Base-by-base conservation (phyloP, 2,329 filamentous ascomycete genomes). In the Phaeosphaeria sp. region DNA sequence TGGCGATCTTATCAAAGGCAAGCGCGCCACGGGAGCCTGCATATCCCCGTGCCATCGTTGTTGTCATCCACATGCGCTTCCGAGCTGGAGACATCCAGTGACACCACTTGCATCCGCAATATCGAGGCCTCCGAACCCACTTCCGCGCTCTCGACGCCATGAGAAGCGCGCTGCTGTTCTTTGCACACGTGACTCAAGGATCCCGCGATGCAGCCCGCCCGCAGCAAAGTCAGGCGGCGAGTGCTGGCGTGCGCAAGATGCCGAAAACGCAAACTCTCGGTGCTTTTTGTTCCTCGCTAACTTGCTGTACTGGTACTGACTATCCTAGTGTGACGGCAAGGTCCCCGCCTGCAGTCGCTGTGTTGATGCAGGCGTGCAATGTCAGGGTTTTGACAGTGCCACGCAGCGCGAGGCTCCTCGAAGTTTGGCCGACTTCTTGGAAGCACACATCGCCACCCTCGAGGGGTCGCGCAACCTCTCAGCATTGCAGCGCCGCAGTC, bases 181-280 rank as follows among this genome's bases (percentile, higher is more conserved):
- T 39, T 53, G 59, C 52, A 61, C 56, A 60, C 57, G 52, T 59
- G 51, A 61, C 58, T 57, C 49, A 49, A 50, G 49, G 36, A 42
- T 51, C 59, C 43, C 58, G 59, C 59, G 25, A 76, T 74, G 73
- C 67, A 74, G 64, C 67, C 74, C 30, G 30, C 30, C 63, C 68
- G 69, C 48, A 70, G 67, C 52, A 76, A 72, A 62, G 74, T 76
- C 43, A 68, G 74, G 47, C 69, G 74, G 43, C 63, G 74, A 18
- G 74, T 76, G 54, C 65, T 76, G 43, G 74, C 74, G 46, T 76
- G 74, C 58, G 74, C 74, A 13, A 68, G 74, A 56, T 76, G 74
- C 59, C 64, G 74, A 39, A 75, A 73, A 60, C 66, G 74, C 49
- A 74, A 74, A 61, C 72, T 76, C 56, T 70, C 72, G 67, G 73